phyloP scores from a whole-genome alignment of 352 stramenopile genomes.

The Globisporangium carolinianum region DNA sequence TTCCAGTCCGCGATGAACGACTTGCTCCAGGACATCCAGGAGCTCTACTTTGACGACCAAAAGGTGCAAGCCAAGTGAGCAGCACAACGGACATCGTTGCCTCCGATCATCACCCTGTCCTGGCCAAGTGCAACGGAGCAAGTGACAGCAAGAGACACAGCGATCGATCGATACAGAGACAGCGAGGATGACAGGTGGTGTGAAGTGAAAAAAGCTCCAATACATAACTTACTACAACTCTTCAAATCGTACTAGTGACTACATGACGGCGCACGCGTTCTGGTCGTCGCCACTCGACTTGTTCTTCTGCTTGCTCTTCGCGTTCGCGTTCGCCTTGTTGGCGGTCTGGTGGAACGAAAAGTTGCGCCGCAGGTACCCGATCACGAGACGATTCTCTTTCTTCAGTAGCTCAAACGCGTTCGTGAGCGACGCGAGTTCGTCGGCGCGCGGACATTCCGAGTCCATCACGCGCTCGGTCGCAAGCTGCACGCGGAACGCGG shows the following conservation, averaged over 20 bases:
- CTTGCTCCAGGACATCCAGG: constrained; percentile 64
- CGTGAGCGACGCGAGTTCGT: constrained; percentile 29
- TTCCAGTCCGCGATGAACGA: constrained; percentile 73
- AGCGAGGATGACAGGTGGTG: background rate
- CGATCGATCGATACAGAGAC: constrained; percentile 4
- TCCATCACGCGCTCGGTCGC: constrained; percentile 77
- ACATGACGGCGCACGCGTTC: constrained; percentile 69
- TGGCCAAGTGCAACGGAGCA: too few species aligned
- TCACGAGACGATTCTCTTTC: constrained; percentile 63
- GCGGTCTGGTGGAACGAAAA: constrained; percentile 62
- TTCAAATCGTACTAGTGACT: constrained; percentile 3
- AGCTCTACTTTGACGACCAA: constrained; percentile 42
- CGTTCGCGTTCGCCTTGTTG: constrained; percentile 14
- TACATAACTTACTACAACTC: constrained; percentile 12
- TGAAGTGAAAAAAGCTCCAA: constrained; percentile 3
- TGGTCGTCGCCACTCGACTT: constrained; percentile 35
- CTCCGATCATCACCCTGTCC: too few species aligned
- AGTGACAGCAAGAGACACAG: too few species aligned
- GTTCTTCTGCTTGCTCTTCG: constrained; percentile 14
- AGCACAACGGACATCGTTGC: too few species aligned
- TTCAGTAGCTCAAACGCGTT: constrained; percentile 54
- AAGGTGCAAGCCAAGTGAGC: constrained; percentile 39
- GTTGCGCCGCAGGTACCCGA: constrained; percentile 77
- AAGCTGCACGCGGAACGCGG: constrained; percentile 72
- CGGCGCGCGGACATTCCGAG: constrained; percentile 18